These are phyloP conservation scores for Aspergillus japonicus DNA, from an alignment of 2,329 filamentous ascomycete species.

Conservation along the genomic window DNA sequence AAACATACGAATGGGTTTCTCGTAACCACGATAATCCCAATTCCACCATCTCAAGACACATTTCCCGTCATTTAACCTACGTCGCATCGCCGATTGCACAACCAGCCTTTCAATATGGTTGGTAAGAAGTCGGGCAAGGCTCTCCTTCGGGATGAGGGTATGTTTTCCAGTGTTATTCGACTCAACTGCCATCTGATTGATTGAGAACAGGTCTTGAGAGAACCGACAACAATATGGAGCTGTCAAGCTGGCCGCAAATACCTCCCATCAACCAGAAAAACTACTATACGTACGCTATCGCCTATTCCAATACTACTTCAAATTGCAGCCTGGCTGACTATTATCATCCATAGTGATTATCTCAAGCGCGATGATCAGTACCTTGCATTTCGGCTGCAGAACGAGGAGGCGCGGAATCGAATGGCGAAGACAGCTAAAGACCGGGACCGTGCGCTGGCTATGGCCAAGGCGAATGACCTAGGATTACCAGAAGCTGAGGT, in stretches of 20 bases:
- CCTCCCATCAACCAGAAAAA: slow-evolving; percentile 98
- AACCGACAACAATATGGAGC: slow-evolving; percentile 97
- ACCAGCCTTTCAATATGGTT: slow-evolving; percentile 53
- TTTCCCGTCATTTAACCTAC: not conserved
- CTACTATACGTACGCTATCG: slow-evolving; percentile 79
- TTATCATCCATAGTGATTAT: slow-evolving; percentile 67
- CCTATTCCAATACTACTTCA: not conserved
- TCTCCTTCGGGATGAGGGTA: slow-evolving; percentile 60
- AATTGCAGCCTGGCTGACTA: slow-evolving; percentile 12
- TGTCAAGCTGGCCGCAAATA: slow-evolving; percentile 90
- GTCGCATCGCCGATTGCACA: not conserved
- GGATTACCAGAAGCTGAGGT: slow-evolving; percentile 52
- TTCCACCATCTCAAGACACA: not conserved
- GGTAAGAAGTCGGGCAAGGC: slow-evolving; percentile 66
- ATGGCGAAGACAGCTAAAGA: slow-evolving; percentile 86
- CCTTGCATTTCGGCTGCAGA: slow-evolving; percentile 81
- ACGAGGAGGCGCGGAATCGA: slow-evolving; percentile 78
- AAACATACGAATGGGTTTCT: not conserved
- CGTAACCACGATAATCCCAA: not conserved
- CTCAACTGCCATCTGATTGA: slow-evolving; percentile 11
- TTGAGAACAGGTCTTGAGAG: slow-evolving; percentile 72
- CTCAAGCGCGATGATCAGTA: slow-evolving; percentile 98
- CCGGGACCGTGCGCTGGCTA: slow-evolving; percentile 78
- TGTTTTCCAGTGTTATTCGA: slow-evolving; percentile 7
- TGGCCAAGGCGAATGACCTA: slow-evolving; percentile 67